Base-by-base conservation (phyloP, 2,329 filamentous ascomycete genomes). In the Ploettnerulaceae sp. region DNA sequence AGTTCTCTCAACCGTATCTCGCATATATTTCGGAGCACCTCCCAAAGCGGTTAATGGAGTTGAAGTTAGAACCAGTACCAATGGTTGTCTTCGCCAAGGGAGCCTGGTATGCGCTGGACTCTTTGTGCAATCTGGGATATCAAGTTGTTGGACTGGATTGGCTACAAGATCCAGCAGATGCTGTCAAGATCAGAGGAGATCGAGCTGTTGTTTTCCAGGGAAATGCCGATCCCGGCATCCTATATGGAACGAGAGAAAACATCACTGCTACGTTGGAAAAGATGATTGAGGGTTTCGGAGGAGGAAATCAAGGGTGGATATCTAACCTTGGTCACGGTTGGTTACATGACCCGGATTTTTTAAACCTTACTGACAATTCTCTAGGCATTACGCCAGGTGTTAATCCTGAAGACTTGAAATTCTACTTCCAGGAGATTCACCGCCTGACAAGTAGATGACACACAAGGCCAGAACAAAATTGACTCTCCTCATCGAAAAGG, bases 71-170 rank as follows among this genome's bases (percentile, higher is more conserved):
- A 48, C 75, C 72, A 8, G 91, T 98, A 3, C 93, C 93, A 3
- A 96, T 97, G 90, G 94, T 90, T 4, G 89, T 97, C 18, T 98
- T 98, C 67, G 89, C 93, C 26, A 98, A 98, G 72, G 93, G 93
- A 8, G 91, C 93, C 8, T 97, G 93, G 87, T 93, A 95, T 67
- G 89, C 89, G 3, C 75, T 98, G 38, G 87, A 96, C 58, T 82
- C 86, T 24, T 78, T 93, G 15, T 96, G 90, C 70, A 73, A 89
- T 61, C 79, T 90, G 12, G 90, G 89, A 31, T 98, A 97, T 72
- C 80, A 97, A 62, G 89, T 96, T 28, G 86, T 98, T 47, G 89
- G 93, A 4, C 74, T 98, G 56, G 93, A 98, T 69, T 98, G 93
- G 93, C 74, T 94, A 37, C 86, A 96, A 60, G 89, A 93, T 60